Evolutionary conservation across 345 rosid genomes (phyloP).

Genomic region (Brassica rapa): DNA sequence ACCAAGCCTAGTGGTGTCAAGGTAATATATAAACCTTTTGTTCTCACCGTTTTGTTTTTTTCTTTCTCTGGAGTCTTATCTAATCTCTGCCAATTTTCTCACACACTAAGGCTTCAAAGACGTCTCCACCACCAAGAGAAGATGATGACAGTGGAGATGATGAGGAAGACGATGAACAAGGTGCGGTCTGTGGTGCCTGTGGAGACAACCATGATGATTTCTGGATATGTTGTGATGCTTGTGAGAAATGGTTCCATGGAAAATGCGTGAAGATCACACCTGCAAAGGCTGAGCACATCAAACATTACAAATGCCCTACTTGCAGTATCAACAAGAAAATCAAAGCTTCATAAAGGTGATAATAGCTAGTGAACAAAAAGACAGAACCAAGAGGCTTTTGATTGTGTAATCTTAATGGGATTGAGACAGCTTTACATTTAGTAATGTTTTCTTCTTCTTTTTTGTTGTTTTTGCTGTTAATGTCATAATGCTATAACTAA

Average conservation of each 20-base stretch:
- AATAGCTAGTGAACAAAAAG: slow-evolving; percentile 20
- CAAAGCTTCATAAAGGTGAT: slow-evolving; percentile 28
- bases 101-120: slow-evolving; percentile 36
- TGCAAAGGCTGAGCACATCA: slow-evolving; percentile 44
- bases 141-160: slow-evolving; percentile 43
- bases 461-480: slow-evolving; percentile 25
- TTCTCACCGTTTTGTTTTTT: background rate
- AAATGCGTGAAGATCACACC: slow-evolving; percentile 44
- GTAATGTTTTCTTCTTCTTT: slow-evolving; percentile 7
- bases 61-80: background rate
- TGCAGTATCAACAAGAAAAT: slow-evolving; percentile 42
- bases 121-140: slow-evolving; percentile 38
- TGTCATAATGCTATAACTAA: slow-evolving; percentile 30
- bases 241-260: slow-evolving; percentile 46
- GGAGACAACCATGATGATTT: slow-evolving; percentile 45
- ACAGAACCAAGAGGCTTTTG: slow-evolving; percentile 26
- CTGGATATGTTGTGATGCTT: slow-evolving; percentile 44
- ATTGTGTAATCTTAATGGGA: slow-evolving; percentile 35
- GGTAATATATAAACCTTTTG: slow-evolving; percentile 42
- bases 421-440: slow-evolving; percentile 30
- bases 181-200: slow-evolving; percentile 43
- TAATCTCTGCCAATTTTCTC: background rate
- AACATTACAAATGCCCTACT: slow-evolving; percentile 45
- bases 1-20: slow-evolving; percentile 72
- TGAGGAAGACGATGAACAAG: slow-evolving; percentile 45